phyloP scores from a whole-genome alignment of 345 rosid genomes.

The Clarkia xantiana region DNA sequence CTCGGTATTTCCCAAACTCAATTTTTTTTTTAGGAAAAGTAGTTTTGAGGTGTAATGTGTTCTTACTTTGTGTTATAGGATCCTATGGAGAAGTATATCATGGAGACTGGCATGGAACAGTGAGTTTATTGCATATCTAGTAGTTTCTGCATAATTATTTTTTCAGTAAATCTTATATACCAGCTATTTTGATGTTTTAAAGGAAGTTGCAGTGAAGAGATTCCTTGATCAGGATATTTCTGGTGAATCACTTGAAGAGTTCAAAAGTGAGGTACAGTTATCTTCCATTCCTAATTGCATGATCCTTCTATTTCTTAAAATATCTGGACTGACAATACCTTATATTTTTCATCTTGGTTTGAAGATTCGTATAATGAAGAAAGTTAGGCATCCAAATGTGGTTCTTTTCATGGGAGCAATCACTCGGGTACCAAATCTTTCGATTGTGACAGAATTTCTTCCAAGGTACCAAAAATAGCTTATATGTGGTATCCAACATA shows the following conservation, averaged over 20 bases:
- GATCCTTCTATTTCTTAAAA: background rate
- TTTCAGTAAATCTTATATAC: background rate
- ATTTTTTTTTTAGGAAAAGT: constrained; percentile 8
- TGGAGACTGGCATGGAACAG: constrained; percentile 98
- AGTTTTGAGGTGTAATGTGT: background rate
- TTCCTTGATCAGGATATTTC: constrained; percentile 75
- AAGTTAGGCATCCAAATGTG: constrained; percentile 83
- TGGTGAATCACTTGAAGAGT: constrained; percentile 74
- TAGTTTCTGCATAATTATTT: background rate
- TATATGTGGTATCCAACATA: too few relatives aligned
- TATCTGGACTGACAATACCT: background rate
- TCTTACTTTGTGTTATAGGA: constrained; percentile 38
- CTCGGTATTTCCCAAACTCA: constrained; percentile 45
- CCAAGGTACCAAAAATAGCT: constrained; percentile 66
- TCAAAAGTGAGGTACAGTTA: constrained; percentile 59
- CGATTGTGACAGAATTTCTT: constrained; percentile 86
- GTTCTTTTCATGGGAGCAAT: constrained; percentile 99
- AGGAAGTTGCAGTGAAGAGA: constrained; percentile 96
- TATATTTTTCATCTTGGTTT: background rate
- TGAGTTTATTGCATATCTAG: constrained; percentile 24
- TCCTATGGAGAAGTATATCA: constrained; percentile 95
- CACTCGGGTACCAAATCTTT: constrained; percentile 84
- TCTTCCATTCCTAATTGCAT: background rate
- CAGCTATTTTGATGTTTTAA: background rate
- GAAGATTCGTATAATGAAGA: constrained; percentile 74